A percentile compares a stretch with the other conserved stretches of the same genome.
phyloP scores from a whole-genome alignment of 2,329 filamentous ascomycete species.

The Aaosphaeria pasadenensis region DNA sequence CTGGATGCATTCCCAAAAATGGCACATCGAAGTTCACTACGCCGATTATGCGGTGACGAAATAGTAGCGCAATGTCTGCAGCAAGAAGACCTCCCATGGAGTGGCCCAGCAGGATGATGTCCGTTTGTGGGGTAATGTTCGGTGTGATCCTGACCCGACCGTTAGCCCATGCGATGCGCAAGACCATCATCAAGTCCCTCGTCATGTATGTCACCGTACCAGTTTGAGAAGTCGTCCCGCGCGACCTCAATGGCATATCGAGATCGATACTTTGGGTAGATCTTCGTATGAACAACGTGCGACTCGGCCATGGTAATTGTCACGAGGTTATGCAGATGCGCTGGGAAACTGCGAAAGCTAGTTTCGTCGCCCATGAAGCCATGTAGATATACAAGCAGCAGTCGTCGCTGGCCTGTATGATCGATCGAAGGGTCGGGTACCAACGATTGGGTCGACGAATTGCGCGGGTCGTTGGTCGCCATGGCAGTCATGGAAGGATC shows the following conservation, averaged over 20 bases:
- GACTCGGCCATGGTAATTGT: slow-evolving; percentile 64
- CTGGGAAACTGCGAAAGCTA: slow-evolving; percentile 84
- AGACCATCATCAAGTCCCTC: not conserved
- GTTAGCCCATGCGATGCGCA: slow-evolving; percentile 5
- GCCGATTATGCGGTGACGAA: slow-evolving; percentile 75
- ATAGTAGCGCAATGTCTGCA: slow-evolving; percentile 73
- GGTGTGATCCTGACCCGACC: slow-evolving; percentile 61
- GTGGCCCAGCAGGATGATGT: slow-evolving; percentile 81
- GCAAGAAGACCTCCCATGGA: slow-evolving; percentile 85
- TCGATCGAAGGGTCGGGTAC: slow-evolving; percentile 32
- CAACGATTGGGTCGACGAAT: slow-evolving; percentile 46
- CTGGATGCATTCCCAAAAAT: slow-evolving; percentile 83
- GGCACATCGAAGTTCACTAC: slow-evolving; percentile 82
- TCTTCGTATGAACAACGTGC: slow-evolving; percentile 81
- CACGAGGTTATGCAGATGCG: slow-evolving; percentile 77
- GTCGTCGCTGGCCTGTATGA: slow-evolving; percentile 44
- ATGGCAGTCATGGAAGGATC: slow-evolving; percentile 22
- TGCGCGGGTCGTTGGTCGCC: slow-evolving; percentile 41
- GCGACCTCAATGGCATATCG: slow-evolving; percentile 70
- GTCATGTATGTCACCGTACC: slow-evolving; percentile 44
- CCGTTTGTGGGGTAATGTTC: slow-evolving; percentile 70
- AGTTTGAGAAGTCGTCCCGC: slow-evolving; percentile 77
- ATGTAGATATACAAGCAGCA: slow-evolving; percentile 82
- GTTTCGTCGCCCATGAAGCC: slow-evolving; percentile 88
- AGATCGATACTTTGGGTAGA: slow-evolving; percentile 78